Conservation (phyloP, 2,329 filamentous ascomycete species). For the Lasiodiplodia gonubiensis region DNA sequence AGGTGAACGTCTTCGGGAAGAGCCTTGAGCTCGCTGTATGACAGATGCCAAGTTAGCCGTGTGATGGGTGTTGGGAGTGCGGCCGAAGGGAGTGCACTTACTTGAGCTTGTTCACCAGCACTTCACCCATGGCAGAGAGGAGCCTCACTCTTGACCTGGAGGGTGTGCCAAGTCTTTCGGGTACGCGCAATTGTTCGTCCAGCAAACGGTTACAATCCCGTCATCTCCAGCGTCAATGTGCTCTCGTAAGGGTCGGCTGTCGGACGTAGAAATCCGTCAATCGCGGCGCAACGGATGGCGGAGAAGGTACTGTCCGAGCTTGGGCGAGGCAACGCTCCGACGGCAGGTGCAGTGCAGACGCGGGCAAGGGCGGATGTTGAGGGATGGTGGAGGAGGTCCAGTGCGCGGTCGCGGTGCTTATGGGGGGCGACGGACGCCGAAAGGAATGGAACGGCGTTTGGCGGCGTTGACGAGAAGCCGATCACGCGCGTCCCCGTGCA, state of each 20-base stretch:
- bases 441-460: conserved; percentile 19
- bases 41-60: neutral
- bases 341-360: neutral
- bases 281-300: neutral
- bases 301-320: neutral
- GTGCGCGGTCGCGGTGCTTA: conserved; percentile 11
- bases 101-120: conserved; percentile 27
- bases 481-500: neutral
- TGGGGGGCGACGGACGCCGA: neutral
- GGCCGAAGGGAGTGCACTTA: neutral
- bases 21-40: conserved; percentile 43
- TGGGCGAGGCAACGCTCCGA: neutral
- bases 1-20: conserved; percentile 51
- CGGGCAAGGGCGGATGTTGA: neutral
- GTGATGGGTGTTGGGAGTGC: neutral
- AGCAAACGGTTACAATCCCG: neutral
- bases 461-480: neutral
- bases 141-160: neutral
- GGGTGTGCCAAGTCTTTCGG: neutral
- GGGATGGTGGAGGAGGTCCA: conserved; percentile 1
- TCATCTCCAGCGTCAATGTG: conserved; percentile 12
- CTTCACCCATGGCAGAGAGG: conserved; percentile 21
- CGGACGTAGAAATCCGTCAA: neutral
- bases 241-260: neutral
- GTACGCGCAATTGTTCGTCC: neutral